Evolutionary conservation across 164 flowering plant species (phyloP), one percentile per base, ranked within the genome.

Genomic region (Chimonanthus salicifolius): DNA sequence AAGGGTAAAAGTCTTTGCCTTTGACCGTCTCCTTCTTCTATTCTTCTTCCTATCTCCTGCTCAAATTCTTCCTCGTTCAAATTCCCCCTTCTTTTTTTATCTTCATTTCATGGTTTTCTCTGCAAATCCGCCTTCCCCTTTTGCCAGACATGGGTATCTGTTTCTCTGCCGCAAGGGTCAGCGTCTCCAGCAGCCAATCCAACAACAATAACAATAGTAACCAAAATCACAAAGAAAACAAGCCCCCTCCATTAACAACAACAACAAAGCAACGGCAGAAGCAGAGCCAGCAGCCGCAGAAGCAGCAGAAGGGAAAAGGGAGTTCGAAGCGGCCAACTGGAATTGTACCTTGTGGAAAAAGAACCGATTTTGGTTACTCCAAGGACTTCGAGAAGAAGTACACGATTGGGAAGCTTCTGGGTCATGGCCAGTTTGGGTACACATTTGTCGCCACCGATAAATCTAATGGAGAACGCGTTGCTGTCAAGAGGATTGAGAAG

Each of bases 371-470:
- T 67, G 95, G 97, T 67, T 94, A 94, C 68, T 84, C 73, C 4
- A 92, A 89, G 82, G 92, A 94, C 76, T 94, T 94, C 63, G 87
- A 87, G 33, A 66, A 58, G 49, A 82, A 82, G 49, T 91, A 90
- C 78, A 64, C 87, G 58, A 86, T 90, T 64, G 98, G 98, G 77
- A 92, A 91, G 71, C 81, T 94, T 84, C 75, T 94, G 76, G 97
- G 99, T 0, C 97, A 94, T 74, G 97, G 98, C 1, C 98, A 94
- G 71, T 92, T 94, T 79, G 98, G 98, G 2, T 94, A 94, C 74
- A 94, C 97, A 11, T 94, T 88, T 78, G 97, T 89, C 75, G 97
- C 95, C 4, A 85, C 83, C 58, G 91, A 92, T 75, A 92, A 85
- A 76, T 68, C 73, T 15, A 89, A 71, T 75, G 97, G 93, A 20